These are phyloP conservation scores for Candida wancherniae DNA, from an alignment of 805 yeast genomes.

Conservation along the genomic window DNA sequence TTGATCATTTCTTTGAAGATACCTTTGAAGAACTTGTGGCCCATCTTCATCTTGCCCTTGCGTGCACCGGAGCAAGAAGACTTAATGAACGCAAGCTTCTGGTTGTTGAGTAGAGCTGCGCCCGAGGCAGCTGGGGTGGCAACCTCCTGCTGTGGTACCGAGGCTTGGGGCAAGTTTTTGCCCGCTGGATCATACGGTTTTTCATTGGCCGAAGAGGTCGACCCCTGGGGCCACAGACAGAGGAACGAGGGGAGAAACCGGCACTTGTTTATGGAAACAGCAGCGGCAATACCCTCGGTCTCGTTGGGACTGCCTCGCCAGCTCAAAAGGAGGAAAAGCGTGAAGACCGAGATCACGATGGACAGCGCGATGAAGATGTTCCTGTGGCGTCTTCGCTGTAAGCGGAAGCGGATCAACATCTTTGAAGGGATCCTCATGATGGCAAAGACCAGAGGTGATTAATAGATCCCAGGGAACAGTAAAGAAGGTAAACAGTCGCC, in stretches of 20 bases:
- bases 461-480: too few relatives aligned
- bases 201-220: neutral
- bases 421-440: constrained; percentile 9
- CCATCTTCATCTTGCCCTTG: constrained; percentile 18
- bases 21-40: constrained; percentile 39
- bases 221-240: constrained; percentile 5
- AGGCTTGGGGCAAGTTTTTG: neutral
- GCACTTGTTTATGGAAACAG: too few relatives aligned
- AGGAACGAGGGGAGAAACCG: constrained; percentile 12
- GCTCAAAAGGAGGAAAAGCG: constrained; percentile 6
- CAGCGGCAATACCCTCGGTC: too few relatives aligned
- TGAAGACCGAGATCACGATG: constrained; percentile 5
- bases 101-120: constrained; percentile 1
- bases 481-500: too few relatives aligned
- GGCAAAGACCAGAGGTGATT: constrained; percentile 20
- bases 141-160: neutral
- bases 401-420: constrained; percentile 11
- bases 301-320: too few relatives aligned
- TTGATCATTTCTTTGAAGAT: constrained; percentile 39
- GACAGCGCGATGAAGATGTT: constrained; percentile 5
- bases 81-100: constrained; percentile 13
- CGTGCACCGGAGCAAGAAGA: constrained; percentile 4
- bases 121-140: neutral
- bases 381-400: constrained; percentile 15
- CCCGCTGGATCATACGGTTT: neutral